Conservation (phyloP, 1,284 basidiomycete genomes). For the Malassezia pachydermatis region DNA sequence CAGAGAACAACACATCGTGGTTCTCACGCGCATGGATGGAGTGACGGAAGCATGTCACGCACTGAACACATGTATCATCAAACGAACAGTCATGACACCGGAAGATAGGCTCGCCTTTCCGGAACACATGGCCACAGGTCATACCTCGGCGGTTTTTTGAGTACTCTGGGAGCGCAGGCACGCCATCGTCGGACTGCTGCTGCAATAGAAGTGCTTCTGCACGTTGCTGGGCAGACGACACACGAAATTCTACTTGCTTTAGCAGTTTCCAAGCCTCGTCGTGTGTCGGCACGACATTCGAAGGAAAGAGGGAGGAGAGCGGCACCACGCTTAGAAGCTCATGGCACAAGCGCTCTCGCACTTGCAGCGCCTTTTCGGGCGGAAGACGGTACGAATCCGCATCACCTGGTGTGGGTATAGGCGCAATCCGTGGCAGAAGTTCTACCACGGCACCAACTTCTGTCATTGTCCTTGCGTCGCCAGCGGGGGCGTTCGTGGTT, state of each 20-base stretch:
- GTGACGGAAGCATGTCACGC: conserved; percentile 42
- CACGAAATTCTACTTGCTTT: not conserved
- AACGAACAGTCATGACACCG: conserved; percentile 45
- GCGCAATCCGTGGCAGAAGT: conserved; percentile 17
- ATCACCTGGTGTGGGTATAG: conserved; percentile 10
- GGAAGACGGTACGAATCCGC: conserved; percentile 8
- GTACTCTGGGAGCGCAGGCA: conserved; percentile 30
- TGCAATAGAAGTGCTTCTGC: not conserved
- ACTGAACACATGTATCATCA: conserved; percentile 47
- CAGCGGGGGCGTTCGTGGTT: not conserved
- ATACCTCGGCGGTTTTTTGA: conserved; percentile 37
- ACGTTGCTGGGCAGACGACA: conserved; percentile 12
- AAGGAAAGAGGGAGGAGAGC: not conserved
- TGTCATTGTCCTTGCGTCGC: not conserved
- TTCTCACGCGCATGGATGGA: conserved; percentile 34
- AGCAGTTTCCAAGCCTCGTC: conserved; percentile 3
- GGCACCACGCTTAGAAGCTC: conserved; percentile 11
- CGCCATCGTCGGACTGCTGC: not conserved
- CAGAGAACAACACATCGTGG: conserved; percentile 44
- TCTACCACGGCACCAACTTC: conserved; percentile 11
- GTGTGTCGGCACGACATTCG: not conserved
- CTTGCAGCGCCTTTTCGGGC: not conserved
- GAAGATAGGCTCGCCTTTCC: conserved; percentile 48
- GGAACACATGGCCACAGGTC: conserved; percentile 48
- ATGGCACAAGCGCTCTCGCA: conserved; percentile 6